Percentiles rank a stretch among this genome's conserved stretches.
Evolutionary conservation across 208 protist genomes (phyloP).

Genomic region (Wallacemonas rigidus): DNA sequence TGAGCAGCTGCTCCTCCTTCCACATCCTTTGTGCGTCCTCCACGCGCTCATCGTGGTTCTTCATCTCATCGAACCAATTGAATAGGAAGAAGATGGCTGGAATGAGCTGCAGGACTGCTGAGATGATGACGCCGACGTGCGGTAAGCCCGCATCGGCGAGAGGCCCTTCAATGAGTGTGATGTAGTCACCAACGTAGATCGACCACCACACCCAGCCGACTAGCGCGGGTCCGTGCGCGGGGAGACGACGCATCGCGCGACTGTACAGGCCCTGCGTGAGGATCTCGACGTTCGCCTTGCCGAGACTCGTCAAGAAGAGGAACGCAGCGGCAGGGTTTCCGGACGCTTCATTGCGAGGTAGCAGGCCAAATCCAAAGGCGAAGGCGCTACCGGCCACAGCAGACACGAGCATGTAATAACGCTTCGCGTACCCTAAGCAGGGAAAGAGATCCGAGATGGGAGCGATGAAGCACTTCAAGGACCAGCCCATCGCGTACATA

Average conservation of each 20-base stretch:
- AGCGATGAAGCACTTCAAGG: conserved; percentile 38
- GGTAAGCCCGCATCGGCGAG: conserved; percentile 47
- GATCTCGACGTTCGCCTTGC: conserved; percentile 40
- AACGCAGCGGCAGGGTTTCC: conserved; percentile 26
- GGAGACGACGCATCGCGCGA: conserved; percentile 19
- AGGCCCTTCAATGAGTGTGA: conserved; percentile 44
- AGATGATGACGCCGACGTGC: conserved; percentile 53
- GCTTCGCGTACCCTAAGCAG: conserved; percentile 36
- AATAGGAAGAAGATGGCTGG: conserved; percentile 54
- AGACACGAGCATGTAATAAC: conserved; percentile 38
- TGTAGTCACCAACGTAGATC: conserved; percentile 21
- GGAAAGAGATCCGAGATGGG: conserved; percentile 33
- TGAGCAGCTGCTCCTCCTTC: conserved; percentile 16
- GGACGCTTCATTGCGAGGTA: conserved; percentile 21
- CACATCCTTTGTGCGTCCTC: conserved; percentile 40
- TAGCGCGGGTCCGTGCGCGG: conserved; percentile 18
- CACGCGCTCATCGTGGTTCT: conserved; percentile 52
- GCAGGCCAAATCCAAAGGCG: conserved; percentile 26
- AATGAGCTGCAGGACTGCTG: conserved; percentile 54
- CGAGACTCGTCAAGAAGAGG: conserved; percentile 33
- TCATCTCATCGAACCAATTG: conserved; percentile 70
- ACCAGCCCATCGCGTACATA: conserved; percentile 36
- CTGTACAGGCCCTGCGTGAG: conserved; percentile 41
- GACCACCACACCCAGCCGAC: conserved; percentile 32
- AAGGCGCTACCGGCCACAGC: conserved; percentile 25